phyloP scores from a whole-genome alignment of 2,329 filamentous ascomycete genomes.

The Botrytis tulipae region DNA sequence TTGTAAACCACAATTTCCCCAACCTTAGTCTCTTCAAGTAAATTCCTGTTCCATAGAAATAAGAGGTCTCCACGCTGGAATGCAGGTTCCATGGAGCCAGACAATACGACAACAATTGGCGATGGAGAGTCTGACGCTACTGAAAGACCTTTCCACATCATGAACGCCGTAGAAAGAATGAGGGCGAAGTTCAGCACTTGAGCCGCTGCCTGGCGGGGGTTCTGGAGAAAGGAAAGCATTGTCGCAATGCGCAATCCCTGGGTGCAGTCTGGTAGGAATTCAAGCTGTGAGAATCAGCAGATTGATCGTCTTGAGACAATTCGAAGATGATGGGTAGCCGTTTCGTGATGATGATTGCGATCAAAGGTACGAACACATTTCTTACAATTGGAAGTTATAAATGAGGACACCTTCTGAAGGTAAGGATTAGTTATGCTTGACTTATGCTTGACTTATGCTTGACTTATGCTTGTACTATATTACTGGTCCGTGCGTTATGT shows the following conservation, averaged over 20 bases:
- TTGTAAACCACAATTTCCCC: conserved; percentile 77
- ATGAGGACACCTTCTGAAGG: conserved; percentile 7
- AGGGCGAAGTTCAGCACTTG: conserved; percentile 72
- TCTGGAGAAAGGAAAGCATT: conserved; percentile 58
- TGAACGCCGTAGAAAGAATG: conserved; percentile 70
- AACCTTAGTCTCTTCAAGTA: conserved; percentile 57
- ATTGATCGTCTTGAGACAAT: not conserved
- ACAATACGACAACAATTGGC: conserved; percentile 60
- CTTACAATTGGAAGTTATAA: not conserved
- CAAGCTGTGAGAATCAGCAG: not conserved
- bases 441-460: conserved; percentile 7
- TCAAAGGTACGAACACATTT: conserved; percentile 11
- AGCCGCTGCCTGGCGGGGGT: conserved; percentile 63
- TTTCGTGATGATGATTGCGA: not conserved
- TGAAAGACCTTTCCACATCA: conserved; percentile 71
- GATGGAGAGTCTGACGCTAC: conserved; percentile 60
- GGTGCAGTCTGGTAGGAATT: too few species aligned
- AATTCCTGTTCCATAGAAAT: conserved; percentile 57
- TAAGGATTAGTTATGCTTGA: not conserved
- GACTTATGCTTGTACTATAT: not conserved
- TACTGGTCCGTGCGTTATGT: not conserved
- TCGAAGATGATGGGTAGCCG: not conserved
- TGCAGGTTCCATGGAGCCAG: conserved; percentile 60
- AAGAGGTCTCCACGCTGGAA: conserved; percentile 59
- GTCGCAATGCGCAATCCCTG: conserved; percentile 12